Conservation (phyloP, 352 stramenopile genomes). For the Stephanocyclus meneghinianus region DNA sequence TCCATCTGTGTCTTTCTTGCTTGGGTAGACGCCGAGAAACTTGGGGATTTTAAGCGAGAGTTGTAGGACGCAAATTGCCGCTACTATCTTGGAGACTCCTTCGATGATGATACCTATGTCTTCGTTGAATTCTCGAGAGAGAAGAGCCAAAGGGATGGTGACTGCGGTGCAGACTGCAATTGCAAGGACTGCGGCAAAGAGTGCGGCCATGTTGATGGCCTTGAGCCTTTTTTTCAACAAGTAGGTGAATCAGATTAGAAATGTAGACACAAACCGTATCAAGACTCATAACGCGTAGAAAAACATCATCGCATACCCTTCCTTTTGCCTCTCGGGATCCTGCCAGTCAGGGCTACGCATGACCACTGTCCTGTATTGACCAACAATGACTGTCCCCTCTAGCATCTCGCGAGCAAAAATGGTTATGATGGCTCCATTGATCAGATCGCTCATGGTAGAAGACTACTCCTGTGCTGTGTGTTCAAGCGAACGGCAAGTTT, state of each 20-base stretch:
- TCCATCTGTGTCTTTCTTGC: conserved; percentile 39
- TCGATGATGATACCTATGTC: conserved; percentile 62
- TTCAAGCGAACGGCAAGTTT: too few species aligned
- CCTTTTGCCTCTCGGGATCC: conserved; percentile 39
- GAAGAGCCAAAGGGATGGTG: conserved; percentile 60
- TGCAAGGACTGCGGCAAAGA: conserved; percentile 56
- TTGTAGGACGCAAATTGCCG: conserved; percentile 66
- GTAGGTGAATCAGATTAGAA: too few species aligned
- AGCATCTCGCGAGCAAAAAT: conserved; percentile 76
- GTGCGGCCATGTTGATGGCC: conserved; percentile 55
- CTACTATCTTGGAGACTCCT: conserved; percentile 72
- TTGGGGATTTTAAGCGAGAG: conserved; percentile 75
- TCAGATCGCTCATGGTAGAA: conserved; percentile 36
- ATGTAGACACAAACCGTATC: too few species aligned
- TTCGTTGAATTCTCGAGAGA: conserved; percentile 59
- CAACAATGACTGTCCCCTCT: conserved; percentile 75
- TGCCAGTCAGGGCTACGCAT: conserved; percentile 37
- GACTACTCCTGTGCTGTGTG: background rate
- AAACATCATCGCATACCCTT: conserved; percentile 9
- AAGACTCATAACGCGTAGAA: too few species aligned
- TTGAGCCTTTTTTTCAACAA: background rate
- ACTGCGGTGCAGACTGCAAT: conserved; percentile 54
- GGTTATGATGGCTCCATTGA: conserved; percentile 52
- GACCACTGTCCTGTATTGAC: conserved; percentile 66
- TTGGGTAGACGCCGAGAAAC: conserved; percentile 69